These are phyloP conservation scores for Botryosphaeria dothidea DNA, from an alignment of 2,329 filamentous ascomycete species.

Conservation along the genomic window DNA sequence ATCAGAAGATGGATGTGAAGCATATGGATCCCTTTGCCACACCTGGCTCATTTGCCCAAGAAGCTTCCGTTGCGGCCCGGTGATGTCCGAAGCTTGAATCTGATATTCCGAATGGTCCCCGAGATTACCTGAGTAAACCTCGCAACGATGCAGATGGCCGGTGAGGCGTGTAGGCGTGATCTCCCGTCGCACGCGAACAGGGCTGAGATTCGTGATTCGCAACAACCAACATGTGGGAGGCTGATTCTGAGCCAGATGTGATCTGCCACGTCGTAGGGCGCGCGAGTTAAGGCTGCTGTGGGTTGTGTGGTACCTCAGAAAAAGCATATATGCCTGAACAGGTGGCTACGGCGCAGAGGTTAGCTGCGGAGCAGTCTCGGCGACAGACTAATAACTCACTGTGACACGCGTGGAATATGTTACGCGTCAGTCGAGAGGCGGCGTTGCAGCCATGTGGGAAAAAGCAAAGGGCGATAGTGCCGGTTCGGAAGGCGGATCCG, in stretches of 20 bases:
- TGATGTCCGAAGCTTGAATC: background rate
- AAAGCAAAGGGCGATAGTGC: background rate
- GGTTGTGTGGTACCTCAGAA: background rate
- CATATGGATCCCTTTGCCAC: background rate
- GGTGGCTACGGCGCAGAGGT: background rate
- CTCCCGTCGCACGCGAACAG: background rate
- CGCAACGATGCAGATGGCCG: background rate
- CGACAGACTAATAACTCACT: background rate
- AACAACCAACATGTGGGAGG: background rate
- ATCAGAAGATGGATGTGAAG: too few relatives aligned
- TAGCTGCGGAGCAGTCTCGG: background rate
- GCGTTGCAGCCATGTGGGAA: background rate
- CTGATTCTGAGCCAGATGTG: background rate
- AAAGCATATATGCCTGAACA: background rate
- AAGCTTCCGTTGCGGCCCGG: background rate
- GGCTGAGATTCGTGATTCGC: background rate
- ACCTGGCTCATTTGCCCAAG: too few relatives aligned
- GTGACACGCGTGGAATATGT: background rate
- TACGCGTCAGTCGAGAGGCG: background rate
- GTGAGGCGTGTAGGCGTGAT: background rate
- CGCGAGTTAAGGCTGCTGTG: background rate
- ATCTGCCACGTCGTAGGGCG: background rate
- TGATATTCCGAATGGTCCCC: background rate
- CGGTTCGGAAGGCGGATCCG: background rate
- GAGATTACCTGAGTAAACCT: background rate